phyloP scores from a whole-genome alignment of 1,284 basidiomycete species.

The Cutaneotrichosporon daszewskae region DNA sequence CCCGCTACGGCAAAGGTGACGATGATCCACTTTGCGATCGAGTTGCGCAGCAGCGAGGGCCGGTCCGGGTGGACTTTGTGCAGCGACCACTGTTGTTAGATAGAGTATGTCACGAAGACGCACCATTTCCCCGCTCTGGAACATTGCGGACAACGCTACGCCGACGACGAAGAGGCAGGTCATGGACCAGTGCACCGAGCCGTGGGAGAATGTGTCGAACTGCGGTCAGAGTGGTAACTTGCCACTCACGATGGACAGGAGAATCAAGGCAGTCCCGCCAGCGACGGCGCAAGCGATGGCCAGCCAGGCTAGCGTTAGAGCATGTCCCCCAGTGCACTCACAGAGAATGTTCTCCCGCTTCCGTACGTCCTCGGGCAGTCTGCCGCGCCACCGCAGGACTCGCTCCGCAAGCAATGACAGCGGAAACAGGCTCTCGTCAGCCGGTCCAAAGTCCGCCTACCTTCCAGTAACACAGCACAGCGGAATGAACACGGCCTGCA shows the following conservation, averaged over 20 bases:
- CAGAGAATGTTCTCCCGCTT: slow-evolving; percentile 42
- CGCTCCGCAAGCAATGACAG: slow-evolving; percentile 50
- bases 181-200: slow-evolving; percentile 51
- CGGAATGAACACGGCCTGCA: slow-evolving; percentile 41
- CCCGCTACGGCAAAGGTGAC: slow-evolving; percentile 45
- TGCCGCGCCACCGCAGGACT: slow-evolving; percentile 50
- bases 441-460: background rate
- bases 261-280: slow-evolving; percentile 47
- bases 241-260: slow-evolving; percentile 46
- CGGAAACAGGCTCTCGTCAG: slow-evolving; percentile 29
- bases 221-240: slow-evolving; percentile 8
- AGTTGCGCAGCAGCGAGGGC: slow-evolving; percentile 46
- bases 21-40: slow-evolving; percentile 50
- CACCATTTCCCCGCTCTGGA: slow-evolving; percentile 50
- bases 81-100: slow-evolving; percentile 33
- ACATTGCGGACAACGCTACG: slow-evolving; percentile 50
- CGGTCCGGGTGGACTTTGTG: slow-evolving; percentile 49
- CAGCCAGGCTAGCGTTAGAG: slow-evolving; percentile 41
- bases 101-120: slow-evolving; percentile 16
- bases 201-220: slow-evolving; percentile 48
- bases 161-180: slow-evolving; percentile 51
- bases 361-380: slow-evolving; percentile 50
- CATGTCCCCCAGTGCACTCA: slow-evolving; percentile 15
- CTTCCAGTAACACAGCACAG: slow-evolving; percentile 27
- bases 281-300: slow-evolving; percentile 48